Evolutionary conservation across 306 rosid genomes (phyloP).

Genomic region (Mimosa bimucronata): DNA sequence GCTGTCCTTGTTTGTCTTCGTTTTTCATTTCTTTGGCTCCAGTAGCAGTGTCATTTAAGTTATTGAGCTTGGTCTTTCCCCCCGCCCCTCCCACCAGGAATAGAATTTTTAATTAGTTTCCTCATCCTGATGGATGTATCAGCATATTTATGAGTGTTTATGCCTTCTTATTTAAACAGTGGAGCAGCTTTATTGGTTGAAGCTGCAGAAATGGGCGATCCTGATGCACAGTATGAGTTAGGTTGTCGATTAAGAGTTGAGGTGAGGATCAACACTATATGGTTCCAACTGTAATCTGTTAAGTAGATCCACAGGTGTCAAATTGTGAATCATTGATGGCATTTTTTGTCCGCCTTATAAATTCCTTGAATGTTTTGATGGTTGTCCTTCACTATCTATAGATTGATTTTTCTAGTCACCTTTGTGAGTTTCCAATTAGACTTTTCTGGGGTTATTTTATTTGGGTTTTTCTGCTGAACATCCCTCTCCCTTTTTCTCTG

Average conservation of each 20-base stretch:
- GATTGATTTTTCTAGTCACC: slow-evolving; percentile 17
- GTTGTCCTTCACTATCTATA: not conserved
- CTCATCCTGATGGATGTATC: not conserved
- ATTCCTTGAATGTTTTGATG: slow-evolving; percentile 8
- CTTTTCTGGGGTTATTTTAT: slow-evolving; percentile 16
- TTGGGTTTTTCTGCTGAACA: slow-evolving; percentile 18
- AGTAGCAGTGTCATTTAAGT: not conserved
- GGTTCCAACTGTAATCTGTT: slow-evolving; percentile 6
- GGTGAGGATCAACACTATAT: slow-evolving; percentile 49
- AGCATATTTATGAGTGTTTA: not conserved
- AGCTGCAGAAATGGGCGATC: slow-evolving; percentile 93
- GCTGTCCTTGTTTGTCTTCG: not conserved
- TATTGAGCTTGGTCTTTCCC: not conserved
- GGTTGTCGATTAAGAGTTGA: slow-evolving; percentile 86
- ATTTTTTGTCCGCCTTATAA: slow-evolving; percentile 5
- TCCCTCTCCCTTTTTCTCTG: not conserved
- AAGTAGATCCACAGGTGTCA: slow-evolving; percentile 18
- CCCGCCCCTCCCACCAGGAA: not conserved
- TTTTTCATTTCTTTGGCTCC: not conserved
- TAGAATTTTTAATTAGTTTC: not conserved
- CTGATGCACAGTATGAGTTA: slow-evolving; percentile 86
- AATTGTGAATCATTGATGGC: not conserved
- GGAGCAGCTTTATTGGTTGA: slow-evolving; percentile 90
- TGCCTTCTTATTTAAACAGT: slow-evolving; percentile 45
- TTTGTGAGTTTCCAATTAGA: slow-evolving; percentile 6